phyloP scores from a whole-genome alignment of 371 early-diverging fungal species.

The Lichtheimia ornata region DNA sequence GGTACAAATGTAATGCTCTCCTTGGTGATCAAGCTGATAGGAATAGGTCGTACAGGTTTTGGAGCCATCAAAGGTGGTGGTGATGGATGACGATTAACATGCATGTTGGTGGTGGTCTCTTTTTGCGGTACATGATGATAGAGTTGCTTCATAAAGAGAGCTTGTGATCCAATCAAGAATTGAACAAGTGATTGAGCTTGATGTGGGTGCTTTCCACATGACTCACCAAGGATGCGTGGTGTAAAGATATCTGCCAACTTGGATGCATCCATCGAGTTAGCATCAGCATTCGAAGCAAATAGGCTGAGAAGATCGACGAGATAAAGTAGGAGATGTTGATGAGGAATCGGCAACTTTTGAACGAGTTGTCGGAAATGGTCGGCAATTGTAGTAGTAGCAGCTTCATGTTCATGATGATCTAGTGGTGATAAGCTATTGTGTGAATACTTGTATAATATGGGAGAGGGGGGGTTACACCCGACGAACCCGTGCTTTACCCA shows the following conservation, averaged over 20 bases:
- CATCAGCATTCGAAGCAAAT: constrained; percentile 49
- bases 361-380: constrained; percentile 51
- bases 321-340: constrained; percentile 64
- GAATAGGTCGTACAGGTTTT: constrained; percentile 2
- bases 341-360: constrained; percentile 52
- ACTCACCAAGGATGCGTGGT: constrained; percentile 56
- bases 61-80: constrained; percentile 1
- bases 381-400: too few species aligned
- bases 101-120: neutral
- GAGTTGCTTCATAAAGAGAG: constrained; percentile 30
- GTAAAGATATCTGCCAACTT: constrained; percentile 66
- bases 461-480: neutral
- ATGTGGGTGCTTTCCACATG: constrained; percentile 47
- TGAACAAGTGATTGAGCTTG: constrained; percentile 60
- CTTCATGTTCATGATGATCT: too few species aligned
- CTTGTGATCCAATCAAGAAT: constrained; percentile 57
- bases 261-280: constrained; percentile 56
- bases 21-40: neutral
- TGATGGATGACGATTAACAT: neutral
- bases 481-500: constrained; percentile 29
- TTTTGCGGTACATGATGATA: constrained; percentile 1
- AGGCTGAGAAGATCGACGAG: constrained; percentile 59
- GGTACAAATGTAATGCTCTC: neutral
- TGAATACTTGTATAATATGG: too few species aligned
- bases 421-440: too few species aligned